These are phyloP conservation scores for Penicillium sp. DNA, from an alignment of 2,329 filamentous ascomycete genomes.

Conservation along the genomic window DNA sequence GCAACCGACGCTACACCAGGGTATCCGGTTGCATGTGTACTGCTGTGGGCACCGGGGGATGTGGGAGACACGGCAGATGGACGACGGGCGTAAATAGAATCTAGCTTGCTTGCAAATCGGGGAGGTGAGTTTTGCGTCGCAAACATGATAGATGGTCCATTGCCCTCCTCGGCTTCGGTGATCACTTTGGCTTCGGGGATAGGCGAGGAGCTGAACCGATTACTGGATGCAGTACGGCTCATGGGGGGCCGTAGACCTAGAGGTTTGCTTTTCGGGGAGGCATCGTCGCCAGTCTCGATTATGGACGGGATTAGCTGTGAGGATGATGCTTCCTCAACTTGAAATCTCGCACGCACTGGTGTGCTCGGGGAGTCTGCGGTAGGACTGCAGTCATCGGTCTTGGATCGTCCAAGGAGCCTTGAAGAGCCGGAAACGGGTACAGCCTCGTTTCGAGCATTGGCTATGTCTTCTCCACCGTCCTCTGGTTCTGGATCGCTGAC, in stretches of 20 bases:
- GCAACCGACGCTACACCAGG: constrained; percentile 63
- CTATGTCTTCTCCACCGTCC: constrained; percentile 14
- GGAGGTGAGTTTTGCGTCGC: constrained; percentile 49
- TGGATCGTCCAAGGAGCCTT: constrained; percentile 5
- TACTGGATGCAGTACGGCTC: constrained; percentile 36
- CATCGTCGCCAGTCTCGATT: constrained; percentile 23
- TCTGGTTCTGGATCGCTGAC: constrained; percentile 38
- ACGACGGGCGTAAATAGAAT: constrained; percentile 43
- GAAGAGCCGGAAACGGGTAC: constrained; percentile 5
- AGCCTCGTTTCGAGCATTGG: constrained; percentile 5
- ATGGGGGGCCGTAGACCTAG: constrained; percentile 26
- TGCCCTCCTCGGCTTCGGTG: constrained; percentile 56
- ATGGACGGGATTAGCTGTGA: constrained; percentile 27
- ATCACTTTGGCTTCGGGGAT: constrained; percentile 69
- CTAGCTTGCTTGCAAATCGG: constrained; percentile 27
- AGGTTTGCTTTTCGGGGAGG: constrained; percentile 25
- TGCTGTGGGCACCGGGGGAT: constrained; percentile 22
- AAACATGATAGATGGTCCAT: constrained; percentile 75
- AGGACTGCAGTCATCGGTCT: constrained; percentile 16
- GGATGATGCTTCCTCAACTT: constrained; percentile 1
- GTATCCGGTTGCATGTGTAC: constrained; percentile 45
- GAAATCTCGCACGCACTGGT: constrained; percentile 6
- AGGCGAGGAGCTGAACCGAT: constrained; percentile 67
- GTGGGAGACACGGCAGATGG: constrained; percentile 19
- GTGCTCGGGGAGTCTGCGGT: constrained; percentile 9